Evolutionary conservation across 225 moss, liverwort and hornwort genomes (phyloP), one percentile per base, ranked within the genome.

Genomic region (Polytrichum formosum): DNA sequence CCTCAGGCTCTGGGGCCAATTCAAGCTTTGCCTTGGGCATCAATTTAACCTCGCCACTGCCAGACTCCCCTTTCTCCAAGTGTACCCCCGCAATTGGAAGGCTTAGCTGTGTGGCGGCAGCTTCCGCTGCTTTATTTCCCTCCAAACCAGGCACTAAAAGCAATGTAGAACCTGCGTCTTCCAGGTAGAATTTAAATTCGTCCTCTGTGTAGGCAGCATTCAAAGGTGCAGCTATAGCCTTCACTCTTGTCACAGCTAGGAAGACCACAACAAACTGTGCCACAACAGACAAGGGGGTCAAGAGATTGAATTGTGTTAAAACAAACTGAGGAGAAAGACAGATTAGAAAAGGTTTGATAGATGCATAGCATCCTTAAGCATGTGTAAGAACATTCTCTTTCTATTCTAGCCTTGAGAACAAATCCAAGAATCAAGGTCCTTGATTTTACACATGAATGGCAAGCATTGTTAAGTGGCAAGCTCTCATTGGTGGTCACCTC

Each of bases 221-320:
- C 79, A 97, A 78, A 26, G 96, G 96, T 61, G 92, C 96, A 66
- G 96, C 93, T 31, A 87, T 87, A n/a, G 92, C 96, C 74, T 90
- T 83, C 31, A 85, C 84, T 76, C 96, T 89, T 28, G 89, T 78
- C 29, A 83, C 88, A 18, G 98, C 98, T 27, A 98, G 75, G 63
- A 98, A 98, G 30, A 92, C 88, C 56, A 98, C 91, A 74, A 98
- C 98, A 72, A 98, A 98, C 98, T 98, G 83, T 78, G 76, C 63
- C 72, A 27, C 18, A 20, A 35, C 63, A 46, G 6, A 9, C 10
- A 62, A 29, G n/a, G 20, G 8, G 58, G 58, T 58, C 58, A 58
- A 58, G 8, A 20, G 0, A 46, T 16, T 16, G 16, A 46, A 2
- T 13, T 46, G 13, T 46, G 46, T 46, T 46, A 46, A 1, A 13